A percentile compares a stretch with the other conserved stretches of the same genome.
Evolutionary conservation across 73 alveolate genomes (phyloP).

Genomic region (Paramecium octaurelia): DNA sequence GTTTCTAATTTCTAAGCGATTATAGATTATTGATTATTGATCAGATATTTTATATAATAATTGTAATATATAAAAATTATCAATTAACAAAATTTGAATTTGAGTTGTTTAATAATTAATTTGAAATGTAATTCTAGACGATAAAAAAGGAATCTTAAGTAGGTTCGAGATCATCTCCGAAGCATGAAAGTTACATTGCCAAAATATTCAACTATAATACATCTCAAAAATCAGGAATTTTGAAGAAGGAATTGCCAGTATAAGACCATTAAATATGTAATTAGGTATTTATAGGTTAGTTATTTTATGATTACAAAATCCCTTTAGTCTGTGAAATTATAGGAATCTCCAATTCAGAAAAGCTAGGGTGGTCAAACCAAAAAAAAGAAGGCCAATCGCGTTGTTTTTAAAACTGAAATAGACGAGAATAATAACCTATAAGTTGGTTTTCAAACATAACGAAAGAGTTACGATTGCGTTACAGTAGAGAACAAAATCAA

Average conservation of each 20-base stretch:
- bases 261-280: background rate
- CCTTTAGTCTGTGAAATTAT: background rate
- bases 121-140: background rate
- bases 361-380: background rate
- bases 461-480: conserved; percentile 21
- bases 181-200: background rate
- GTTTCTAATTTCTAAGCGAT: too few relatives aligned
- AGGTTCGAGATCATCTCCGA: background rate
- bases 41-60: background rate
- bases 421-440: background rate
- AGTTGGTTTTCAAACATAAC: background rate
- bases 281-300: conserved; percentile 16
- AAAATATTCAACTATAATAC: background rate
- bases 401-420: background rate
- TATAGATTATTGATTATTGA: background rate
- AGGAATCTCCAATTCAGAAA: background rate
- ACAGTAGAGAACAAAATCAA: background rate
- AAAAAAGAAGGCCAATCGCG: background rate
- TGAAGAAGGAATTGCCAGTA: background rate
- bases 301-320: conserved; percentile 16
- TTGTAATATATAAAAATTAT: background rate
- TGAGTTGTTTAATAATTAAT: background rate
- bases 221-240: background rate
- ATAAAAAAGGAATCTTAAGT: background rate
- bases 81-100: background rate